phyloP scores from a whole-genome alignment of 345 rosid genomes.

The Syzygium aromaticum region DNA sequence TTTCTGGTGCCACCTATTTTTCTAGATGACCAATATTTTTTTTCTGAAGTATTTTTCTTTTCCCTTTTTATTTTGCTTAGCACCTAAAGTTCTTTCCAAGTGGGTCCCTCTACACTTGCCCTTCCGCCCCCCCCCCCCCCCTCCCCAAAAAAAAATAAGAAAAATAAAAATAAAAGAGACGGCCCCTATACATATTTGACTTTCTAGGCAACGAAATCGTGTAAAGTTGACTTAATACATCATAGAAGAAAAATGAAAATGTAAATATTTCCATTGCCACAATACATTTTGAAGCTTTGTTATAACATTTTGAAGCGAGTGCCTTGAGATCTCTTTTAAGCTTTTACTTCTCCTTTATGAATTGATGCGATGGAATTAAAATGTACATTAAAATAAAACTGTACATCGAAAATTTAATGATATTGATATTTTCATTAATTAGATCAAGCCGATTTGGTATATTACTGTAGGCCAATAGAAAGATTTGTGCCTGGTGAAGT shows the following conservation, averaged over 20 bases:
- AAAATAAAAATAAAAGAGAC: not conserved
- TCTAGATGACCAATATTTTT: not conserved
- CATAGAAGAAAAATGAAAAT: not conserved
- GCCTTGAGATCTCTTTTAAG: not conserved
- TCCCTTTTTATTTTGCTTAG: not conserved
- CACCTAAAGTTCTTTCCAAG: not conserved
- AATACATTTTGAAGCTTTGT: not conserved
- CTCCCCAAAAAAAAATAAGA: rapidly evolving
- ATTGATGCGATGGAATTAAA: not conserved
- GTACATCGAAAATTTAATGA: not conserved
- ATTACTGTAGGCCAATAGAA: not conserved
- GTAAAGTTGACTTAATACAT: not conserved
- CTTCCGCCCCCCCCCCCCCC: not conserved
- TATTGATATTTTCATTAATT: not conserved
- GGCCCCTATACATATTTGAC: not conserved
- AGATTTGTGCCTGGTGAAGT: not conserved
- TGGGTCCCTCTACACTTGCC: not conserved
- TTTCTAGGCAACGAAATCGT: not conserved
- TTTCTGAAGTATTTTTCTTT: not conserved
- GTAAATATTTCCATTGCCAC: not conserved
- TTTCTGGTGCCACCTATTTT: not conserved
- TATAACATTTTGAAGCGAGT: not conserved
- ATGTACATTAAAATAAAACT: not conserved
- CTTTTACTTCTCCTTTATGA: not conserved
- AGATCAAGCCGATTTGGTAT: not conserved